A percentile compares a stretch with the other conserved stretches of the same genome.
Conservation (phyloP, 208 protist species). For the Leishmania tropica region DNA sequence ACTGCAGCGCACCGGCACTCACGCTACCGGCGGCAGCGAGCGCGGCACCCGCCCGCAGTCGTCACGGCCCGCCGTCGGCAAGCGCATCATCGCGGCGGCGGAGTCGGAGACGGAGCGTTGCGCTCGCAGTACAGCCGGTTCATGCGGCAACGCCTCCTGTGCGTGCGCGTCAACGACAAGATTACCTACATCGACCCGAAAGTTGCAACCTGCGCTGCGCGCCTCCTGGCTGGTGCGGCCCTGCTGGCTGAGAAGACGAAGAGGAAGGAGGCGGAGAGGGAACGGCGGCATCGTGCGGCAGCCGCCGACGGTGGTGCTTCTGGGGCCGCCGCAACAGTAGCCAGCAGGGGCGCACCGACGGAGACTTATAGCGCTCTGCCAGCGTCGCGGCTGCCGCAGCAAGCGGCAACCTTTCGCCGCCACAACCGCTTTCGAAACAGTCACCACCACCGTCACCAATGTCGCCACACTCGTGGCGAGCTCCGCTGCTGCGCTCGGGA, state of each 20-base stretch:
- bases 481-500: background rate
- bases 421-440: background rate
- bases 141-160: conserved; percentile 33
- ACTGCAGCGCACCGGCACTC: background rate
- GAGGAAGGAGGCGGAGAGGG: conserved; percentile 6
- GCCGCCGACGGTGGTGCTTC: background rate
- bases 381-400: background rate
- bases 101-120: background rate
- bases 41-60: background rate
- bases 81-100: background rate
- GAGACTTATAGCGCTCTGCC: background rate
- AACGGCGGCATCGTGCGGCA: background rate
- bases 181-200: conserved; percentile 43
- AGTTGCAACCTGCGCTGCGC: conserved; percentile 30
- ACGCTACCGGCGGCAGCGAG: conserved; percentile 7
- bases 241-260: conserved; percentile 27
- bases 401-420: background rate
- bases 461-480: background rate
- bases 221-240: conserved; percentile 36
- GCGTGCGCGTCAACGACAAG: conserved; percentile 34
- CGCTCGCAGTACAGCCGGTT: conserved; percentile 28
- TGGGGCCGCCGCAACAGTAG: too few species aligned
- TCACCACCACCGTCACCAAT: background rate
- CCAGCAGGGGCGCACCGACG: too few species aligned
- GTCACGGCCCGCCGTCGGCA: background rate